Percentiles rank a stretch among this genome's conserved stretches.
Evolutionary conservation across 805 yeast species (phyloP).

Genomic region (Candida orba): DNA sequence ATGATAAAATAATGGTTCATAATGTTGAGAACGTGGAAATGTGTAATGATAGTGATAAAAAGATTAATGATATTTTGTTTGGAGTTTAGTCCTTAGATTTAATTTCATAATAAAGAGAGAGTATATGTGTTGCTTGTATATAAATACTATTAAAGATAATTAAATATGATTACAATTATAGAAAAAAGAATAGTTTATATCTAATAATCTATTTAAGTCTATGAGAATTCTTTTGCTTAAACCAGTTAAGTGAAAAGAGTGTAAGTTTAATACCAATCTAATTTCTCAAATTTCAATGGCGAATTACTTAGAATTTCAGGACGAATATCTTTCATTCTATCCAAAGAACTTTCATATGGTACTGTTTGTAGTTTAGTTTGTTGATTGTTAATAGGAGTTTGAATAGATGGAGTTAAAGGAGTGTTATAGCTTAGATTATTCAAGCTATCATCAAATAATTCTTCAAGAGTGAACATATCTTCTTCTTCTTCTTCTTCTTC

Average conservation of each 20-base stretch:
- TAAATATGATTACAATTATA: not conserved
- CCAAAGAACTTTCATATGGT: not conserved
- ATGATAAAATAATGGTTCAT: slow-evolving; percentile 50
- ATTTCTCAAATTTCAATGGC: slow-evolving; percentile 8
- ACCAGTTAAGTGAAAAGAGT: not conserved
- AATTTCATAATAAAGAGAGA: not conserved
- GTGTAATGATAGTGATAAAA: slow-evolving; percentile 32
- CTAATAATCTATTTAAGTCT: not conserved
- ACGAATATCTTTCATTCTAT: slow-evolving; percentile 1
- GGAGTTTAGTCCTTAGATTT: not conserved
- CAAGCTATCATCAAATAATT: slow-evolving; percentile 3
- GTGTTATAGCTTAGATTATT: slow-evolving; percentile 2
- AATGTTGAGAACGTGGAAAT: slow-evolving; percentile 61
- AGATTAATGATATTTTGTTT: slow-evolving; percentile 6
- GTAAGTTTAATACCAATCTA: slow-evolving; percentile 7
- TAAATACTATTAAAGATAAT: not conserved
- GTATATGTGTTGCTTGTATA: not conserved
- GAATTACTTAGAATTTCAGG: slow-evolving; percentile 4
- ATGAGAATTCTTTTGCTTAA: not conserved
- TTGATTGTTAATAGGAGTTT: slow-evolving; percentile 5
- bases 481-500: not conserved
- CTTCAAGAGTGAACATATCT: not conserved
- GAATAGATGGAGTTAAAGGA: slow-evolving; percentile 10
- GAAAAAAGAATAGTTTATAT: too few relatives aligned
- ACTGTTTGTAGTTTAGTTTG: not conserved